A percentile compares a stretch with the other conserved stretches of the same genome.
Conservation (phyloP, 768 basidiomycete species). For the Cystofilobasidium macerans region DNA sequence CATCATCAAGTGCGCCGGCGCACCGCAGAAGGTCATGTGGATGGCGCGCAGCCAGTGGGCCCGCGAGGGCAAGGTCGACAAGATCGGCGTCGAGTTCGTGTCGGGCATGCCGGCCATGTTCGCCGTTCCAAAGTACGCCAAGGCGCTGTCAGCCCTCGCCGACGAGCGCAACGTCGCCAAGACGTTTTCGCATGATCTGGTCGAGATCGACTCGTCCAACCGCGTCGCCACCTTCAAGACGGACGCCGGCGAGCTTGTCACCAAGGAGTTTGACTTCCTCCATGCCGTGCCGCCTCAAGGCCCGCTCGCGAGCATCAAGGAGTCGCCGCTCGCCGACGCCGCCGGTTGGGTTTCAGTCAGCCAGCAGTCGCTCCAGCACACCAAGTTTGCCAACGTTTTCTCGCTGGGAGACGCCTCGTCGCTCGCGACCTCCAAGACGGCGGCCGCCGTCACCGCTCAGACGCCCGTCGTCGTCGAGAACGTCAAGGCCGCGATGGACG, state of each 20-base stretch:
- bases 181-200: slow-evolving; percentile 70
- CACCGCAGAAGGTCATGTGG: slow-evolving; percentile 91
- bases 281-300: slow-evolving; percentile 87
- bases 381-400: slow-evolving; percentile 76
- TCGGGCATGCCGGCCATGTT: slow-evolving; percentile 95
- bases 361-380: slow-evolving; percentile 66
- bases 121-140: slow-evolving; percentile 87
- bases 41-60: slow-evolving; percentile 44
- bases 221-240: slow-evolving; percentile 77
- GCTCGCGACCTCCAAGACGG: slow-evolving; percentile 90
- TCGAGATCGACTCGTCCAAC: slow-evolving; percentile 57
- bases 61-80: slow-evolving; percentile 30
- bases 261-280: slow-evolving; percentile 67
- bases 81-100: slow-evolving; percentile 63
- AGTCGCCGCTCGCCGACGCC: slow-evolving; percentile 53
- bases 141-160: slow-evolving; percentile 68
- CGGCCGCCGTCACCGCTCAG: slow-evolving; percentile 83
- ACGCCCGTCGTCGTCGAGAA: slow-evolving; percentile 86
- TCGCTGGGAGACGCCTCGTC: slow-evolving; percentile 85
- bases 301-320: slow-evolving; percentile 64
- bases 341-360: slow-evolving; percentile 86
- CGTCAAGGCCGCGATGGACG: slow-evolving; percentile 63
- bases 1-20: slow-evolving; percentile 79
- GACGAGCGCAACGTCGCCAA: slow-evolving; percentile 68
- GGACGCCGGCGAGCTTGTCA: slow-evolving; percentile 52